Evolutionary conservation across 192 early-diverging fungal genomes (phyloP), one percentile per base, ranked within the genome.

Genomic region (Gaertneriomyces sp.): DNA sequence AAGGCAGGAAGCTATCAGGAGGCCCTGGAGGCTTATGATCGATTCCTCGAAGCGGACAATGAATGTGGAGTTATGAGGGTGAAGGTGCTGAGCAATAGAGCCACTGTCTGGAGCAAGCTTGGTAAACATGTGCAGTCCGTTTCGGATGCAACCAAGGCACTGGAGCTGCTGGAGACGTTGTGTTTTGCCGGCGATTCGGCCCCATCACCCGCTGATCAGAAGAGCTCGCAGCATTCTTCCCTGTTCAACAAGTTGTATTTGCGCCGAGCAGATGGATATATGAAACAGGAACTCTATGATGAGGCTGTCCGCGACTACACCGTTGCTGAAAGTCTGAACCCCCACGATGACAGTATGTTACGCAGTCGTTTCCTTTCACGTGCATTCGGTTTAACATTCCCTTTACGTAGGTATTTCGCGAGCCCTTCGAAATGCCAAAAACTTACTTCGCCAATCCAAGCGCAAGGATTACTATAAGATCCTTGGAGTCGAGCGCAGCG

Each of bases 391-490:
- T 19, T 76, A 58, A 20, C 69, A 12, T 1, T 54, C 1, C 14
- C 11, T 69, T 39, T 57, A 43, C 52, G 7, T 14, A 81, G 78
- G 80, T 51, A 79, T 86, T 40, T 45, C 72, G 17, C 43, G 47
- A 42, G 80, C 86, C 53, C 45, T 80, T 25, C 76, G 77, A 38
- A 76, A 75, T 51, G 89, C 91, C 6, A 82, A 92, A 74, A 58
- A 81, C 42, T 79, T 83, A 55, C 66, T 82, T 39, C 87, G 88
- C 62, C 80, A 86, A 58, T 81, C 92, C n/a, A 76, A 88, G 75
- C 85, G 92, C 56, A 98, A 98, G 72, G 95, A 99, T 72, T 98
- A 95, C 68, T 99, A 99, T 77, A 87, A 94, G 74, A 90, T 97
- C 60, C 72, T 99, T 14, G 91, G 88, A 8, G 73, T 95, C 17